Conservation (phyloP, 225 moss, liverwort and hornwort species). For the Takakia lepidozioides region DNA sequence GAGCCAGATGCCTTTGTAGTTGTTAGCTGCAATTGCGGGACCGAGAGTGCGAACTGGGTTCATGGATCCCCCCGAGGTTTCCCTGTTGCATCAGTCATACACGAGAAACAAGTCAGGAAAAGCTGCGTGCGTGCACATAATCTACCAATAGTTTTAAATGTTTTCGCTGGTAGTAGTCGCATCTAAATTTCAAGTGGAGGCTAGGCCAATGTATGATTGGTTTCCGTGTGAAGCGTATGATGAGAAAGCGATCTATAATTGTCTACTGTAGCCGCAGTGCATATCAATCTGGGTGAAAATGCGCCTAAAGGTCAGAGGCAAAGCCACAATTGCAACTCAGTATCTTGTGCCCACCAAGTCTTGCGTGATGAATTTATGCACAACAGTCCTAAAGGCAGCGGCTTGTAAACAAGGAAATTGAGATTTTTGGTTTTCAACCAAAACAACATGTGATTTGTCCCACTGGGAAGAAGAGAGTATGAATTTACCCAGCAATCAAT, state of each 20-base stretch:
- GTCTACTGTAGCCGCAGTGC: too few species aligned
- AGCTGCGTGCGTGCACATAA: background rate
- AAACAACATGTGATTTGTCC: background rate
- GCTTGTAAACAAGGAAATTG: too few species aligned
- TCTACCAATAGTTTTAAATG: too few species aligned
- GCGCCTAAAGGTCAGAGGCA: too few species aligned
- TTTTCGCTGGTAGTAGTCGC: background rate
- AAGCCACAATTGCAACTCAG: too few species aligned
- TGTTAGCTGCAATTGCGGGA: constrained; percentile 23
- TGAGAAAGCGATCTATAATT: too few species aligned
- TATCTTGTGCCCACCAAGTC: too few species aligned
- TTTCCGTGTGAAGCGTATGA: too few species aligned
- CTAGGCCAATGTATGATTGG: background rate
- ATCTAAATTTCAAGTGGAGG: background rate
- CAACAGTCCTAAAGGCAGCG: too few species aligned
- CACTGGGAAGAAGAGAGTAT: background rate
- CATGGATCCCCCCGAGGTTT: constrained; percentile 36
- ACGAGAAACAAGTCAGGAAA: background rate
- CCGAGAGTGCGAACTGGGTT: constrained; percentile 35
- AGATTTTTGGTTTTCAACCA: background rate
- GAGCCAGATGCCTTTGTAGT: constrained; percentile 27
- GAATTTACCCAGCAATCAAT: constrained; percentile 20
- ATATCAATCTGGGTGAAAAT: too few species aligned
- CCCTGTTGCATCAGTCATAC: constrained; percentile 5
- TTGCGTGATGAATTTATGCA: too few species aligned